Base-by-base conservation (phyloP, 2,329 filamentous ascomycete genomes). In the Catunica adiposa region DNA sequence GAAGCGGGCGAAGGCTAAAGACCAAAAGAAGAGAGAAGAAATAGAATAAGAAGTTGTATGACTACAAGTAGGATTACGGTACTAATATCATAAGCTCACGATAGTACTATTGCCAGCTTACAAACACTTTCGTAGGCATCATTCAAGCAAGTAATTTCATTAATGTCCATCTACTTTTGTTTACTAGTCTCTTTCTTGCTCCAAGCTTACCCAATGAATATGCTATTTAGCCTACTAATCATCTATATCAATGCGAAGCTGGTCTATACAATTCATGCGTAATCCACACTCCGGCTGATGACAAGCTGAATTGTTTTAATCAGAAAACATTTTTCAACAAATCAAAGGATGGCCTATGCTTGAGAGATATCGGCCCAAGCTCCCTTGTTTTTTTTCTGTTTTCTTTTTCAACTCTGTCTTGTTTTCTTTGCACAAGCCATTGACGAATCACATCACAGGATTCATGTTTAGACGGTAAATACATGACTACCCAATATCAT, bases 181-280 rank as follows among this genome's bases (percentile, higher is more conserved):
- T 48, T 25, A 44, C 40, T 17, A 44, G 40, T 44, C 40, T 44
- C 15, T 44, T 6, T 5, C 29, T 5, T 34, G 29, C 29, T 34
- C 29, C 29, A 34, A 34, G 29, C 29, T 34, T 5, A 34, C 11
- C 11, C 29, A 5, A 34, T 42, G n/a, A 20, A 42, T 15, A 20
- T 7, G 38, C 5, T n/a, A 26, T 3, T 25, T 25, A 26, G 3
- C 11, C 3, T 3, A n/a, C 9, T 8, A 48, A 7, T 23, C 2
- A 20, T 23, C 44, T 48, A 48, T 26, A 48, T 48, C 9, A 48
- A 11, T 23, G 17, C 22, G 15, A 3, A 48, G 22, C 44, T 25
- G 22, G 44, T 48, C 44, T 48, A 26, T 48, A 48, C 20, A 48
- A 48, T 48, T 48, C 44, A 48, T 48, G 44, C 44, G 22, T n/a